Evolutionary conservation across 2,329 filamentous ascomycete genomes (phyloP).

Genomic region (Apiospora koreana): DNA sequence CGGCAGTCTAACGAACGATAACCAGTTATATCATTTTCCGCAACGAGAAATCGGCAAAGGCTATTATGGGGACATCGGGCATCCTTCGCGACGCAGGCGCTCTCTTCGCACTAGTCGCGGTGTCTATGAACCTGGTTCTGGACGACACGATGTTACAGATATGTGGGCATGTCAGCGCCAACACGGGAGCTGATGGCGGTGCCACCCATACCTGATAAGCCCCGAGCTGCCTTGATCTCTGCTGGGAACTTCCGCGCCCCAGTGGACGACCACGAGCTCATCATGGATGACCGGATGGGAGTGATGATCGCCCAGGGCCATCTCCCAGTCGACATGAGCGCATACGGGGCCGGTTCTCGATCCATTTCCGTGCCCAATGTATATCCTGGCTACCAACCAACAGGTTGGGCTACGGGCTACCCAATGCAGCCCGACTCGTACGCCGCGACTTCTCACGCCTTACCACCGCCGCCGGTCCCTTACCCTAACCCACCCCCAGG

Average conservation of each 20-base stretch:
- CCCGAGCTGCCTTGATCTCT: constrained; percentile 58
- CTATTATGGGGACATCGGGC: not conserved
- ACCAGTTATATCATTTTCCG: not conserved
- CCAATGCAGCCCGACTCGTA: not conserved
- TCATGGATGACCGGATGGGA: constrained; percentile 13
- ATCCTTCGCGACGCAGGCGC: not conserved
- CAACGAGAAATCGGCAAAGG: not conserved
- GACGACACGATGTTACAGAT: too few species aligned
- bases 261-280: constrained; percentile 52
- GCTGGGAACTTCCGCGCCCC: constrained; percentile 68
- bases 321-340: not conserved
- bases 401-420: not conserved
- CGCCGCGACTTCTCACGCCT: not conserved
- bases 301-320: not conserved
- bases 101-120: not conserved
- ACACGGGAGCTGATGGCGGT: too few species aligned
- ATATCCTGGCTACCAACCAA: not conserved
- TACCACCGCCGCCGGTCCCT: constrained; percentile 9
- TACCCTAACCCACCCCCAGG: not conserved
- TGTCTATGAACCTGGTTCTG: too few species aligned
- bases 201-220: too few species aligned
- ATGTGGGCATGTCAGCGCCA: too few species aligned
- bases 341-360: not conserved
- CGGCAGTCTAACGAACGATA: not conserved
- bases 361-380: constrained; percentile 18